Percentiles rank a stretch among this genome's conserved stretches.
These are phyloP conservation scores for Quercus rubra DNA, from an alignment of 306 rosid species.

Conservation along the genomic window DNA sequence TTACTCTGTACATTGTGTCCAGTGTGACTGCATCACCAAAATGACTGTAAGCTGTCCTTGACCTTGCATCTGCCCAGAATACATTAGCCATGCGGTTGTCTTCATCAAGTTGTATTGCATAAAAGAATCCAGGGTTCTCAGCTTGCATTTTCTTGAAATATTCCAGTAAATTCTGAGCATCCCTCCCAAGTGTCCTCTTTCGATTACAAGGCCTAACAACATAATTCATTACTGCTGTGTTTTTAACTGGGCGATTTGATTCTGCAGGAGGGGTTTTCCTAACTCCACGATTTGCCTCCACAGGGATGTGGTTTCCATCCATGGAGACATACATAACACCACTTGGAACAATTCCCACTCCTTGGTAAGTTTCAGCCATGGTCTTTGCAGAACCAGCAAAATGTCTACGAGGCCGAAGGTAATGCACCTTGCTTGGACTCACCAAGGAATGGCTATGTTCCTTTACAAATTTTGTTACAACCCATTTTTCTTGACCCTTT, in stretches of 20 bases:
- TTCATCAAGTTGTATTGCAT: conserved; percentile 90
- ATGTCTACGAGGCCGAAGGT: conserved; percentile 68
- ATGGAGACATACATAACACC: conserved; percentile 82
- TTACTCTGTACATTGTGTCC: conserved; percentile 68
- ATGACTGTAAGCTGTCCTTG: conserved; percentile 82
- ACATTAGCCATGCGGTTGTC: conserved; percentile 75
- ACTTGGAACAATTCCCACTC: conserved; percentile 76
- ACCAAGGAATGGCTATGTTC: conserved; percentile 71
- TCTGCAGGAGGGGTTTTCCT: conserved; percentile 46
- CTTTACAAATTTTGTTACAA: conserved; percentile 77
- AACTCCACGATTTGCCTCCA: conserved; percentile 48
- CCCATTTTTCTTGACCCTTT: conserved; percentile 70
- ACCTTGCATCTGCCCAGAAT: conserved; percentile 91
- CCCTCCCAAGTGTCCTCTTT: conserved; percentile 76
- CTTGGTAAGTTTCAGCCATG: conserved; percentile 60
- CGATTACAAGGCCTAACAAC: conserved; percentile 37
- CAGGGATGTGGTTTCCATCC: conserved; percentile 58
- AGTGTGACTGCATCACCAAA: conserved; percentile 76
- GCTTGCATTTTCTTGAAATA: conserved; percentile 96
- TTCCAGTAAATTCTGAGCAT: conserved; percentile 82
- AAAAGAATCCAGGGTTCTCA: conserved; percentile 89
- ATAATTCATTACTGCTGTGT: conserved; percentile 36
- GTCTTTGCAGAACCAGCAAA: conserved; percentile 77
- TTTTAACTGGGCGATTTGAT: conserved; percentile 44
- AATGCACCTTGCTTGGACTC: conserved; percentile 49